Evolutionary conservation across 1,284 basidiomycete species (phyloP).

Genomic region (Ganoderma boninense): DNA sequence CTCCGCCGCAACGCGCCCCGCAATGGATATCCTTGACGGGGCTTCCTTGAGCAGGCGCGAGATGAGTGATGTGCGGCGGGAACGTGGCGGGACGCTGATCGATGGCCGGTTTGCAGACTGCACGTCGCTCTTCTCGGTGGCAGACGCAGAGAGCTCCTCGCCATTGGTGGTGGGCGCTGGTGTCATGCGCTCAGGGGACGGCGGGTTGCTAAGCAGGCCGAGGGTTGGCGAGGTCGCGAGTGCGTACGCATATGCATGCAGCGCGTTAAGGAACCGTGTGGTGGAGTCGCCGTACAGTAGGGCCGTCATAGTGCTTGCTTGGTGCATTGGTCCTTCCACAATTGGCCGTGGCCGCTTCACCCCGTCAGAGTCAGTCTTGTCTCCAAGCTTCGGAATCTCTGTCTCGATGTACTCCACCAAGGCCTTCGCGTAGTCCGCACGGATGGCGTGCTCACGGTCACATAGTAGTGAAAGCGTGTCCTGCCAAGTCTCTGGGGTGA

Average conservation of each 20-base stretch:
- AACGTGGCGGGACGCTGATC: conserved; percentile 52
- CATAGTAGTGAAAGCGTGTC: conserved; percentile 87
- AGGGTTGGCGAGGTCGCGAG: conserved; percentile 76
- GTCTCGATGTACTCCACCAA: conserved; percentile 77
- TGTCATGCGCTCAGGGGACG: conserved; percentile 44
- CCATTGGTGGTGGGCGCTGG: conserved; percentile 19
- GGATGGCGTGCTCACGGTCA: conserved; percentile 76
- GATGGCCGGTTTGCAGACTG: conserved; percentile 57
- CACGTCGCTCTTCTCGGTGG: conserved; percentile 34
- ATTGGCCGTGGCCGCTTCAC: conserved; percentile 52
- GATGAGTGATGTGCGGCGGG: conserved; percentile 63
- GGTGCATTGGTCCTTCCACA: conserved; percentile 54
- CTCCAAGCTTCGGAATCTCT: conserved; percentile 75
- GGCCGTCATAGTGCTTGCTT: conserved; percentile 53
- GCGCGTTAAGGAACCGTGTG: conserved; percentile 78
- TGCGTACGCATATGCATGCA: conserved; percentile 82
- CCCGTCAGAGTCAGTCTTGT: conserved; percentile 53
- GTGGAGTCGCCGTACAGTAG: conserved; percentile 71
- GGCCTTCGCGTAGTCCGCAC: conserved; percentile 79
- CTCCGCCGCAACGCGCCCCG: conserved; percentile 63
- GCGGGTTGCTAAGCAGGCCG: conserved; percentile 50
- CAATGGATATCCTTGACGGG: conserved; percentile 51
- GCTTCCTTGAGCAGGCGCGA: conserved; percentile 56
- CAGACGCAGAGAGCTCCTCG: conserved; percentile 17
- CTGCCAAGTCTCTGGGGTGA: conserved; percentile 88